Evolutionary conservation across 75 land plant genomes (phyloP).

Genomic region (Picea glauca): DNA sequence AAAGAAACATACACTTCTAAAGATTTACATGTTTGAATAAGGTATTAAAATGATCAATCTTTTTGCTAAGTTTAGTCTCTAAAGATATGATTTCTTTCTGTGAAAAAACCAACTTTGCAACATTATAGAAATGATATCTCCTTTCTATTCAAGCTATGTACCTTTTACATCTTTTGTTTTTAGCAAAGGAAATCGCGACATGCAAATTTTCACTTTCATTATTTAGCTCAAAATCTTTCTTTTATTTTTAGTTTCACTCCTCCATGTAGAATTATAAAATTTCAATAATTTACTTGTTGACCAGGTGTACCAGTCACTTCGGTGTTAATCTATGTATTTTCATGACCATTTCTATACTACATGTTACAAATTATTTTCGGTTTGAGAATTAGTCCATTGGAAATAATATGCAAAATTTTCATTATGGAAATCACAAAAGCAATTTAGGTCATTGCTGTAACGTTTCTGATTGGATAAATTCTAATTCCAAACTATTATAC

Average conservation of each 20-base stretch:
- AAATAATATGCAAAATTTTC: neutral
- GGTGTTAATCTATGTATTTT: neutral
- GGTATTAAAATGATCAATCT: too few relatives aligned
- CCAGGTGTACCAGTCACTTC: neutral
- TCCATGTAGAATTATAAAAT: neutral
- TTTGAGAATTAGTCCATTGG: neutral
- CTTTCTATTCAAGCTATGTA: neutral
- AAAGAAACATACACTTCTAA: too few relatives aligned
- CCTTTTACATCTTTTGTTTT: neutral
- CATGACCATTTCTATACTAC: neutral
- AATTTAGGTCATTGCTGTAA: neutral
- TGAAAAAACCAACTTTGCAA: neutral
- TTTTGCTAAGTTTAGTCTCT: neutral
- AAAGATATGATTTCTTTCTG: neutral
- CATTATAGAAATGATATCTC: too few relatives aligned
- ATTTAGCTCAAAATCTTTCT: neutral
- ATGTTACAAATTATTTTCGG: neutral
- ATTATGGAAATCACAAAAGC: neutral
- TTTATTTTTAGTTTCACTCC: neutral
- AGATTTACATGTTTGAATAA: too few relatives aligned
- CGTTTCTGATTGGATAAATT: slow-evolving; percentile 5
- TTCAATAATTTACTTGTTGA: neutral
- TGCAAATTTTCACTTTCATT: neutral
- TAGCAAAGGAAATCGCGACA: neutral
- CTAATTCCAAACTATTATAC: neutral